Base-by-base conservation (phyloP, 352 stramenopile species). In the Pythium insidiosum region DNA sequence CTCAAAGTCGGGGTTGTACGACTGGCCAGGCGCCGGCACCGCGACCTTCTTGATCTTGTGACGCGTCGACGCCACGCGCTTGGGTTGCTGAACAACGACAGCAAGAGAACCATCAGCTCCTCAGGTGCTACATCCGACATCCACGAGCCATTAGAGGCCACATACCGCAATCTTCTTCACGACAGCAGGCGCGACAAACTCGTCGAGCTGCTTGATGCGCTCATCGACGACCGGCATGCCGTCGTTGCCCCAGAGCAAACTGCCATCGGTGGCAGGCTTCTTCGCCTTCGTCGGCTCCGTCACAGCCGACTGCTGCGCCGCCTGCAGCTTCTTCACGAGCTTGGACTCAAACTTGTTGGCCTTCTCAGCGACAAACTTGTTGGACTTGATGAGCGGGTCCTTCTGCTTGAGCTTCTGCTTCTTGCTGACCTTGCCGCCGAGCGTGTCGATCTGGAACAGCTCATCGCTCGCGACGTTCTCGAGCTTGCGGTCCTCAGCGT, bases 1-100 rank as follows among this genome's bases (percentile, higher is more conserved):
- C 9, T 77, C 66, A 50, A 89, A 89, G 46, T 88, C 74, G 11
- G 81, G 81, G 59, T 93, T 69, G 60, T 93, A 93, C 60, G 81
- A 93, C 61, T 93, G 81, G 1, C 81, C 81, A 1, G 73, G 66
- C 19, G 61, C 69, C 13, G 81, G 72, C 40, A 93, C 68, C 43
- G 85, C 63, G 16, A 93, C 81, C 46, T 71, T 81, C n/a, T 73
- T 45, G 29, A 91, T 47, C 36, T 77, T 75, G 67, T 91, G 56
- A 45, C 66, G 67, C 6, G 81, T 93, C 9, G 76, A 70, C 23
- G 68, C 55, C 26, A 73, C 30, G 11, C 70, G 58, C 57, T 86
- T 86, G 21, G 64, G 67, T 47, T n/a, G n/a, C n/a, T n/a, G n/a
- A n/a, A n/a, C n/a, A n/a, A n/a, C n/a, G n/a, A n/a, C n/a, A n/a